A percentile compares a stretch with the other conserved stretches of the same genome.
phyloP scores from a whole-genome alignment of 2,329 filamentous ascomycete genomes.

The Alternaria atra region DNA sequence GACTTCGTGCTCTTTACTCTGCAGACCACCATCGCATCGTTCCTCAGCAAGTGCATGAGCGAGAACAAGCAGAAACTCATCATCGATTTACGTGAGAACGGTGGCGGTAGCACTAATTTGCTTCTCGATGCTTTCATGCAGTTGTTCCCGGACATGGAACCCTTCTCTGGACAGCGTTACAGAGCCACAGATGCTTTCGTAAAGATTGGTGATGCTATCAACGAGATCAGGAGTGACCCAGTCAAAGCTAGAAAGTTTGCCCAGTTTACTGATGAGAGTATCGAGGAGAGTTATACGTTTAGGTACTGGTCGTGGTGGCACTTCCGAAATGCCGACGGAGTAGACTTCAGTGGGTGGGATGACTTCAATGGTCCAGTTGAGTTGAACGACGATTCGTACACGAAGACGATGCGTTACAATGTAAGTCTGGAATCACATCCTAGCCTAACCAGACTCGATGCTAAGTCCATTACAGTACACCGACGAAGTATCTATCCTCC shows the following conservation, averaged over 20 bases:
- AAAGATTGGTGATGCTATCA: conserved; percentile 33
- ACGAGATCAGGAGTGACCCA: conserved; percentile 31
- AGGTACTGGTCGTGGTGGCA: conserved; percentile 36
- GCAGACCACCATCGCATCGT: conserved; percentile 41
- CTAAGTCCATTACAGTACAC: conserved; percentile 29
- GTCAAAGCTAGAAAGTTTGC: conserved; percentile 15
- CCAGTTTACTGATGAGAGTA: not conserved
- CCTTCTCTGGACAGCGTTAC: conserved; percentile 47
- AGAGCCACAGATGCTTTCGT: conserved; percentile 26
- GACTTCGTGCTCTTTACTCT: not conserved
- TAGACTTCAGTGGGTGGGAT: conserved; percentile 54
- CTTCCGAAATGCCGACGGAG: conserved; percentile 34
- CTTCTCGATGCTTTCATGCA: conserved; percentile 58
- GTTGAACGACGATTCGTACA: conserved; percentile 50
- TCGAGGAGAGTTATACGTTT: conserved; percentile 24
- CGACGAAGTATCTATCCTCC: conserved; percentile 26
- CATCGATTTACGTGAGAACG: conserved; percentile 69
- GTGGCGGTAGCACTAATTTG: conserved; percentile 58
- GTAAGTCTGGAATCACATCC: conserved; percentile 19
- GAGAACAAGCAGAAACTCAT: conserved; percentile 66
- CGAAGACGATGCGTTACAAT: conserved; percentile 46
- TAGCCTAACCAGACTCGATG: not conserved
- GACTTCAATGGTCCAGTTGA: conserved; percentile 54
- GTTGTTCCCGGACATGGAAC: conserved; percentile 58
- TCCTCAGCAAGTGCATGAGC: conserved; percentile 56